Evolutionary conservation across 148 eudicot species (phyloP).

Genomic region (Silene uniflora): DNA sequence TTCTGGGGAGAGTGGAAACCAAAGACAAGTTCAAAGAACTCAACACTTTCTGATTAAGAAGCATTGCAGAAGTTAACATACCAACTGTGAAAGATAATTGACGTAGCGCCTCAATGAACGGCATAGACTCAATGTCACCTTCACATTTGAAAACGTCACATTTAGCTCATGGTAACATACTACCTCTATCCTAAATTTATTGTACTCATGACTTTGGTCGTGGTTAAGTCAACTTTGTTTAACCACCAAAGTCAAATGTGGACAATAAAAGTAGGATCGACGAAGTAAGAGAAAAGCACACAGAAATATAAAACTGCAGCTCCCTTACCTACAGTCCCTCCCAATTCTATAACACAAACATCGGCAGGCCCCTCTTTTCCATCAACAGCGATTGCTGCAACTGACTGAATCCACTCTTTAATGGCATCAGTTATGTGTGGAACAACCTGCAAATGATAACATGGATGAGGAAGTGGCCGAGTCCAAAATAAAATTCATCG

Average conservation of each 20-base stretch:
- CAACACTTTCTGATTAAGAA: background rate
- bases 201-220: no score
- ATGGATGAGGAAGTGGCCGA: conserved; percentile 5
- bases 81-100: conserved; percentile 84
- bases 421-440: conserved; percentile 96
- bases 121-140: conserved; percentile 99
- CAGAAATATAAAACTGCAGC: background rate
- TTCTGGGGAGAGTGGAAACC: background rate
- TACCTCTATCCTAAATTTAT: no score
- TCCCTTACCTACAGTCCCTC: conserved; percentile 89
- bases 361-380: conserved; percentile 87
- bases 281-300: background rate
- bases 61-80: conserved; percentile 32
- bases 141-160: conserved; percentile 7
- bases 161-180: background rate
- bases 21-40: background rate
- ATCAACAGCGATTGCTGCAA: conserved; percentile 79
- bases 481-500: background rate
- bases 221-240: no score
- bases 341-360: conserved; percentile 96
- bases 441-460: conserved; percentile 53
- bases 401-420: conserved; percentile 74
- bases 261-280: no score
- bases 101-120: conserved; percentile 91
- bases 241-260: no score